Conservation (phyloP, 176 grass and related monocot genomes). For the Ampelocalamus luodianensis region DNA sequence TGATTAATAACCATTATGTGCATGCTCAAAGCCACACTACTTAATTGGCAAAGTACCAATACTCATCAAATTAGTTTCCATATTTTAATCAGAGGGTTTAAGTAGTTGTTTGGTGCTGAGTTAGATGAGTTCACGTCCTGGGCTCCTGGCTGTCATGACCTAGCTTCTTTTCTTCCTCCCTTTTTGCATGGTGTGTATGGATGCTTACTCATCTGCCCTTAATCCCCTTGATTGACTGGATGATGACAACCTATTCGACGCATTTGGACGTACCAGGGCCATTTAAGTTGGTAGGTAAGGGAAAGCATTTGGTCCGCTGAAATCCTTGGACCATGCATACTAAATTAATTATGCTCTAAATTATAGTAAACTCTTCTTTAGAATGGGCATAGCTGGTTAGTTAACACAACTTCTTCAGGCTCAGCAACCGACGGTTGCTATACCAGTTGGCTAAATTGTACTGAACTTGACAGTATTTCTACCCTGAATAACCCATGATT, state of each 20-base stretch:
- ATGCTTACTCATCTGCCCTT: constrained; percentile 22
- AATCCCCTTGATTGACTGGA: constrained; percentile 37
- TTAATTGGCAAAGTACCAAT: constrained; percentile 18
- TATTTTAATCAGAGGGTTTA: constrained; percentile 38
- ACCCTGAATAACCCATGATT: background rate
- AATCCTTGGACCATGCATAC: constrained; percentile 30
- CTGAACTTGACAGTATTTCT: background rate
- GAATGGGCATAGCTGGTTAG: background rate
- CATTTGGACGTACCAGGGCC: constrained; percentile 48
- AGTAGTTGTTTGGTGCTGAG: constrained; percentile 38
- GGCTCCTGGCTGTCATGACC: constrained; percentile 42
- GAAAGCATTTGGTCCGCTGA: constrained; percentile 57
- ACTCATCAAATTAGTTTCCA: background rate
- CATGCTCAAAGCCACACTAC: constrained; percentile 35
- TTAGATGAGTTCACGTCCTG: constrained; percentile 21
- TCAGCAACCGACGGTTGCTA: background rate
- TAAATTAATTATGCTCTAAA: background rate
- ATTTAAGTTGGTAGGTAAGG: constrained; percentile 49
- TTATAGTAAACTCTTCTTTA: background rate
- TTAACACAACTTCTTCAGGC: background rate
- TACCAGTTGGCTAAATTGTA: background rate
- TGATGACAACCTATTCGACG: constrained; percentile 35
- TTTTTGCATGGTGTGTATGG: constrained; percentile 38
- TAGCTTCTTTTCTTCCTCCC: background rate
- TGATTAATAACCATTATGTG: constrained; percentile 44